Conservation (phyloP, 1,139 yeast genomes). For the Pneumocystis oryctolagi region DNA sequence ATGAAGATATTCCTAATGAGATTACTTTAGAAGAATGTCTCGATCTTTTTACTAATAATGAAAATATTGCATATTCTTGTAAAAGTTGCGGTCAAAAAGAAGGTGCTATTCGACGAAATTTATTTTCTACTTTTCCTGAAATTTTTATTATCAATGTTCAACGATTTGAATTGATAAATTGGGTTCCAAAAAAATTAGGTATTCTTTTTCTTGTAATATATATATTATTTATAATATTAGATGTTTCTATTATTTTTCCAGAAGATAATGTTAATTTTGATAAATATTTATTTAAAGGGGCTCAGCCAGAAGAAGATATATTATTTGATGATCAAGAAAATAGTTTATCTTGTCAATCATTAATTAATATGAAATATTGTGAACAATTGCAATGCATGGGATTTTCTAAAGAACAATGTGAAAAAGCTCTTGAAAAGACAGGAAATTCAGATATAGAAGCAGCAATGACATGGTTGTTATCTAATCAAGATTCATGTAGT, state of each 20-base stretch:
- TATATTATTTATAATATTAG: slow-evolving; percentile 18
- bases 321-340: slow-evolving; percentile 25
- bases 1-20: slow-evolving; percentile 31
- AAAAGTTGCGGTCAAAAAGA: slow-evolving; percentile 35
- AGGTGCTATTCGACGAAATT: slow-evolving; percentile 21
- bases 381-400: slow-evolving; percentile 63
- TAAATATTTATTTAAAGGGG: slow-evolving; percentile 25
- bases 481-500: slow-evolving; percentile 72
- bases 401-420: slow-evolving; percentile 54
- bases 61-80: slow-evolving; percentile 55
- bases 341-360: slow-evolving; percentile 35
- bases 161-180: slow-evolving; percentile 67
- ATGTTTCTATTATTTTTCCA: slow-evolving; percentile 54
- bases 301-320: slow-evolving; percentile 32
- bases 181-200: slow-evolving; percentile 70
- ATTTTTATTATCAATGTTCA: slow-evolving; percentile 60
- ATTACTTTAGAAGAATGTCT: slow-evolving; percentile 43
- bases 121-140: slow-evolving; percentile 52
- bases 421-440: slow-evolving; percentile 55
- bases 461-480: slow-evolving; percentile 85
- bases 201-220: not conserved
- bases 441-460: slow-evolving; percentile 56
- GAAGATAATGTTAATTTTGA: slow-evolving; percentile 30
- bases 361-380: slow-evolving; percentile 35
- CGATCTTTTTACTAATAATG: slow-evolving; percentile 34